Evolutionary conservation across 805 yeast species (phyloP), one percentile per base, ranked within the genome.

Genomic region (Maudiozyma turicensis): DNA sequence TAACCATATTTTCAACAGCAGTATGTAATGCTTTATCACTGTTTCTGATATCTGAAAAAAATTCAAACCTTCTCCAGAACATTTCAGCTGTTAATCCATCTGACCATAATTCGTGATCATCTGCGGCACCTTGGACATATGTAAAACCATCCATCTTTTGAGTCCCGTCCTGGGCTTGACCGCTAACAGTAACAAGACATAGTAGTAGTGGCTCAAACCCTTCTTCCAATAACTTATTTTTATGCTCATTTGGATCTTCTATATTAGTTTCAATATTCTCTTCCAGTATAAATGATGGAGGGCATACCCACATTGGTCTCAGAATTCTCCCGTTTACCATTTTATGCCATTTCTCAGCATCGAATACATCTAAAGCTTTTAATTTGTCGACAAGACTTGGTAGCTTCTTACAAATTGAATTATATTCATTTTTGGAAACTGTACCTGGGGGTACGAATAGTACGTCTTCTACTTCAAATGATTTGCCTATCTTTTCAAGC

Each of bases 91-190:
- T 74, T 32, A 87, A 63, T 0, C 72, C 68, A 5, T 75, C 70
- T 0, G 83, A 76, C 97, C 96, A 89, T 9, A 82, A 69, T 58
- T 89, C 97, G 61, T 89, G 95, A 58, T 90, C 96, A 64, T 89
- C 97, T 0, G 93, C 96, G 0, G 96, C 93, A 1, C 97, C 97
- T 64, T 88, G 96, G 1, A 88, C 85, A 59, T 89, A 89, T 0
- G 73, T 65, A 54, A 67, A 82, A 0, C 80, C 82, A 8, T 63
- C 51, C 44, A 73, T 56, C 44, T 67, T 67, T 46, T 69, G 73
- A 6, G 68, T 66, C 7, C 86, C 87, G 61, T 81, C 86, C 54
- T 78, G 82, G 15, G 74, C 77, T 59, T 71, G 72, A 49, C 72
- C 70, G 41, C 90, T 83, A 0, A 85, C 83, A 0, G 88, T 82